Conservation (phyloP, 192 early-diverging fungal genomes). For the Rhizoclosmatium sp. region DNA sequence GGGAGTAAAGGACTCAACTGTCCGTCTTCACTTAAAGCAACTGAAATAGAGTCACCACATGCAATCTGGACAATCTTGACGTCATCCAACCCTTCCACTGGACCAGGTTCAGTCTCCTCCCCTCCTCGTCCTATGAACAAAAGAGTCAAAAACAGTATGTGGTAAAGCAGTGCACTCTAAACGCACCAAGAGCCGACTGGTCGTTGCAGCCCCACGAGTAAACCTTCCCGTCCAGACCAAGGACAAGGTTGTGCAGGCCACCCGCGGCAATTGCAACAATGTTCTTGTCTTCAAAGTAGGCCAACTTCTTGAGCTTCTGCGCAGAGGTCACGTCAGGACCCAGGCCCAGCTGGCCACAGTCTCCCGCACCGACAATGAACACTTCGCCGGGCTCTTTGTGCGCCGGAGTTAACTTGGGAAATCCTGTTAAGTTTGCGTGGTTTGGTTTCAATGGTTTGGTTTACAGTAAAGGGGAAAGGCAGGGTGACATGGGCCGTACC, state of each 20-base stretch:
- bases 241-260: constrained; percentile 87
- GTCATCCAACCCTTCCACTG: constrained; percentile 75
- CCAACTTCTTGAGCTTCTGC: constrained; percentile 67
- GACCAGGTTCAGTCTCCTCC: constrained; percentile 72
- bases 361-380: constrained; percentile 87
- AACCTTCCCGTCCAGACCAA: constrained; percentile 78
- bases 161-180: constrained; percentile 8
- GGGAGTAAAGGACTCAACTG: constrained; percentile 39
- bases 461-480: background rate
- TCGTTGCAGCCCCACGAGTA: constrained; percentile 98
- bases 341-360: constrained; percentile 90
- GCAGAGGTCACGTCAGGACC: constrained; percentile 73
- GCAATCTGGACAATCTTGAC: constrained; percentile 77
- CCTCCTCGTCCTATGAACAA: constrained; percentile 52
- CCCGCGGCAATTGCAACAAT: constrained; percentile 85
- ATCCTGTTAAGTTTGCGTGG: background rate
- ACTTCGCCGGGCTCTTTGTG: constrained; percentile 62
- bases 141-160: constrained; percentile 30
- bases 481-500: background rate
- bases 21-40: constrained; percentile 80
- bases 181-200: constrained; percentile 77
- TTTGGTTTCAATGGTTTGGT: background rate
- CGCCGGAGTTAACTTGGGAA: background rate
- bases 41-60: constrained; percentile 84
- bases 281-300: constrained; percentile 69